Base-by-base conservation (phyloP, 208 protist genomes). In the Borovskyia barvae region DNA sequence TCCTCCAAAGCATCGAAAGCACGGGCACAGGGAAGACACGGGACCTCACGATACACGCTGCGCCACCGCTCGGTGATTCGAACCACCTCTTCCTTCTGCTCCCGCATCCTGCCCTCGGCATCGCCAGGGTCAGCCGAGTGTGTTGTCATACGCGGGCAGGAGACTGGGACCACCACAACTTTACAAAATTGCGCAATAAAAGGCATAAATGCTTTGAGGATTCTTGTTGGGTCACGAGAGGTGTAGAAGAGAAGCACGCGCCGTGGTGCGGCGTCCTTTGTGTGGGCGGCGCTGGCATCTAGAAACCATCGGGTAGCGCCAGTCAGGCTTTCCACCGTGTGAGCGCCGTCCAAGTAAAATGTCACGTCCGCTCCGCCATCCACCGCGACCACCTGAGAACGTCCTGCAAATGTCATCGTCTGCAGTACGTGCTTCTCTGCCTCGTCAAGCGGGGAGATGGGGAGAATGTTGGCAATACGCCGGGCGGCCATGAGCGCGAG, bases 331-430 rank as follows among this genome's bases (percentile, higher is more conserved):
- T 94, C 87, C 28, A 64, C 62, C 0, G 91, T 96, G 66, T 96
- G 91, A 1, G 91, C 91, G n/a, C 91, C 87, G 57, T 96, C 91
- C 8, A 96, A 59, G 60, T 90, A 93, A 8, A 93, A 54, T 0
- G 79, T 89, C 20, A 59, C 68, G 50, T 81, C 66, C 2, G 35
- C 36, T 25, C 78, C 75, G 17, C 70, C 69, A 20, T 75, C 66
- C 26, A 91, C 35, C 0, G 66, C 58, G 9, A 80, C 36, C 2
- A 96, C 43, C 57, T 93, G 90, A 14, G 86, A 96, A 35, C 90
- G 82, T 8, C 86, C 90, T 0, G 85, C 58, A 60, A 82, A 84
- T 2, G 77, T 90, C 74, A 83, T 87, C 5, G 29, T 71, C 49
- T 72, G 56, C 37, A 95, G 61, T 20, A 88, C 83, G 19, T 53